Evolutionary conservation across 495 filamentous ascomycete species (phyloP).

Genomic region (Xylaria bambusicola): DNA sequence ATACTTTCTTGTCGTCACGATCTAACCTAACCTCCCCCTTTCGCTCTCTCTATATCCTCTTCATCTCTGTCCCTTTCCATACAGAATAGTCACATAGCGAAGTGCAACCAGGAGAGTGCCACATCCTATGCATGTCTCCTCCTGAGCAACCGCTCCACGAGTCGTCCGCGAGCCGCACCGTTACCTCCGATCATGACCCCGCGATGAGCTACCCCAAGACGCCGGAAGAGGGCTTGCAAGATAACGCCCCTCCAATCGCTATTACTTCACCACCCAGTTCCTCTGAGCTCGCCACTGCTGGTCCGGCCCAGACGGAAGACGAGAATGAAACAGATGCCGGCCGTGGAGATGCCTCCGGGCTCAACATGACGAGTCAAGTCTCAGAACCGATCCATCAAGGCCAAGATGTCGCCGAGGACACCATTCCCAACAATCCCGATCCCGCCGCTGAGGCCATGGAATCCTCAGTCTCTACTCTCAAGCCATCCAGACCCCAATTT

Average conservation of each 20-base stretch:
- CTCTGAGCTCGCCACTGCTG: slow-evolving; percentile 12
- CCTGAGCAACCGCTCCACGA: slow-evolving; percentile 28
- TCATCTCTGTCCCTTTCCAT: not conserved
- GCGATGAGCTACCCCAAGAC: slow-evolving; percentile 33
- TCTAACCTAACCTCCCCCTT: not conserved
- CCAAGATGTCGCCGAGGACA: not conserved
- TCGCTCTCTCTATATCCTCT: not conserved
- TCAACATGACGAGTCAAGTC: not conserved
- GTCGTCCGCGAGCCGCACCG: slow-evolving; percentile 25
- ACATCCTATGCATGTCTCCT: slow-evolving; percentile 32
- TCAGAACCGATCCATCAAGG: not conserved
- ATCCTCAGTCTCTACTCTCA: slow-evolving; percentile 55
- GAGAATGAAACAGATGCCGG: slow-evolving; percentile 14
- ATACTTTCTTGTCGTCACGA: not conserved
- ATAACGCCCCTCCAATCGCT: slow-evolving; percentile 24
- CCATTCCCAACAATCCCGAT: slow-evolving; percentile 14
- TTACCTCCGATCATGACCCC: slow-evolving; percentile 32
- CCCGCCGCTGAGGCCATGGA: slow-evolving; percentile 45
- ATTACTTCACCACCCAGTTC: slow-evolving; percentile 15
- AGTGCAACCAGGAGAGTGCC: not conserved
- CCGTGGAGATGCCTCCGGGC: not conserved
- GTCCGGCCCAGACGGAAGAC: not conserved
- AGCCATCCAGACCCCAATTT: slow-evolving; percentile 46
- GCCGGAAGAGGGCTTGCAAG: slow-evolving; percentile 11
- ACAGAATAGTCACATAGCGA: not conserved